phyloP scores from a whole-genome alignment of 495 filamentous ascomycete species.

The Darksidea phi region DNA sequence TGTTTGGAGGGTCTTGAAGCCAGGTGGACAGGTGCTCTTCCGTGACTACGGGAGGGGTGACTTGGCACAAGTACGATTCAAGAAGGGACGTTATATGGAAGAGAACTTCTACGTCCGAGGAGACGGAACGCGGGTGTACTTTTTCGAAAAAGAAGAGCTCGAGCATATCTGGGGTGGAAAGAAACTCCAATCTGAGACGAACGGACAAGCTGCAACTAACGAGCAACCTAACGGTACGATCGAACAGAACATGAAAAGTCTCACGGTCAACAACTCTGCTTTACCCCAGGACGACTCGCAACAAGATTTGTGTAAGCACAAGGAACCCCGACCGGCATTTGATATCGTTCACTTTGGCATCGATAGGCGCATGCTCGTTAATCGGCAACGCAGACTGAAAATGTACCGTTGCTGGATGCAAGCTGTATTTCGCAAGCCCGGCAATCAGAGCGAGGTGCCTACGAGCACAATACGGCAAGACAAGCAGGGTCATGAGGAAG shows the following conservation, averaged over 20 bases:
- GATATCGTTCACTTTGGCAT: slow-evolving; percentile 73
- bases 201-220: slow-evolving; percentile 8
- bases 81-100: slow-evolving; percentile 83
- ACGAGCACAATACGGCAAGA: slow-evolving; percentile 32
- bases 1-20: slow-evolving; percentile 76
- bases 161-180: slow-evolving; percentile 68
- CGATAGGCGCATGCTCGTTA: slow-evolving; percentile 86
- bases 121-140: slow-evolving; percentile 95
- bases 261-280: slow-evolving; percentile 25
- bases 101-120: slow-evolving; percentile 97
- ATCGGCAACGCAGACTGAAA: slow-evolving; percentile 83
- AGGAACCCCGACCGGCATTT: slow-evolving; percentile 47
- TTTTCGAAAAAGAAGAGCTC: slow-evolving; percentile 86
- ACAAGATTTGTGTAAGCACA: background rate
- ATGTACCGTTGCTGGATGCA: slow-evolving; percentile 99
- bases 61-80: slow-evolving; percentile 93
- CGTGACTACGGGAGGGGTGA: slow-evolving; percentile 95
- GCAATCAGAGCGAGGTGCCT: slow-evolving; percentile 16
- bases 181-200: slow-evolving; percentile 18
- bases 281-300: slow-evolving; percentile 12
- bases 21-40: slow-evolving; percentile 85
- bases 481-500: slow-evolving; percentile 8
- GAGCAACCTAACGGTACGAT: background rate
- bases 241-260: slow-evolving; percentile 9
- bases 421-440: slow-evolving; percentile 76